These are phyloP conservation scores for Aquilaria malaccensis DNA, from an alignment of 345 rosid genomes.

Conservation along the genomic window DNA sequence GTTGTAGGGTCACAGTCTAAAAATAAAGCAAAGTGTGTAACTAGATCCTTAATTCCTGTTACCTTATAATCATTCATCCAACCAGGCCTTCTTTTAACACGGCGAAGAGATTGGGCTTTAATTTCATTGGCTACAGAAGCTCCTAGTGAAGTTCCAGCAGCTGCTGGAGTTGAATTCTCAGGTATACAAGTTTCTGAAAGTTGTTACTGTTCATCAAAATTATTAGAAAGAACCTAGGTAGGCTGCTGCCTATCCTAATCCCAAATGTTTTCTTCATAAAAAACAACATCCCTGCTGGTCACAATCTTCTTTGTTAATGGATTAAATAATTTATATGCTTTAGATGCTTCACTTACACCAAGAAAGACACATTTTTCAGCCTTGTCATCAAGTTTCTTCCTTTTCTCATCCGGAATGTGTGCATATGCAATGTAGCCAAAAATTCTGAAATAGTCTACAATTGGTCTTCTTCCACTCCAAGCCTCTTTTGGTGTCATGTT, in stretches of 20 bases:
- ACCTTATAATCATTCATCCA: not conserved
- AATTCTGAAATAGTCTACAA: not conserved
- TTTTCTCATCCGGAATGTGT: too few relatives aligned
- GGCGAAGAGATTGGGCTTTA: too few relatives aligned
- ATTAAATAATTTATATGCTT: not conserved
- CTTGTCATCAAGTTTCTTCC: slow-evolving; percentile 1
- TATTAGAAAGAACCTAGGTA: not conserved
- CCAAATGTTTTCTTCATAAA: not conserved
- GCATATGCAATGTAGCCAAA: too few relatives aligned
- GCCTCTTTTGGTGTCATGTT: not conserved
- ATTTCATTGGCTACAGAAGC: not conserved
- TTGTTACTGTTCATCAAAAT: not conserved
- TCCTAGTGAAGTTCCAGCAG: too few relatives aligned
- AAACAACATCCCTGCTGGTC: not conserved
- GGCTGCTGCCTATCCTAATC: not conserved
- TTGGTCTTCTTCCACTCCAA: not conserved
- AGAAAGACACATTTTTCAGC: slow-evolving; percentile 3
- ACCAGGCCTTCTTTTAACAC: not conserved
- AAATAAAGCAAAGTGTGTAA: not conserved
- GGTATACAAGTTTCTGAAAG: not conserved
- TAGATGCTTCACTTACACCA: not conserved
- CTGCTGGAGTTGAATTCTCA: not conserved
- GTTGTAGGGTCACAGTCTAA: too few relatives aligned
- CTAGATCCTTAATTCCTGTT: not conserved
- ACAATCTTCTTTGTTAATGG: not conserved